A percentile compares a stretch with the other conserved stretches of the same genome.
phyloP scores from a whole-genome alignment of 2,329 filamentous ascomycete genomes.

The Aureobasidium sp. region DNA sequence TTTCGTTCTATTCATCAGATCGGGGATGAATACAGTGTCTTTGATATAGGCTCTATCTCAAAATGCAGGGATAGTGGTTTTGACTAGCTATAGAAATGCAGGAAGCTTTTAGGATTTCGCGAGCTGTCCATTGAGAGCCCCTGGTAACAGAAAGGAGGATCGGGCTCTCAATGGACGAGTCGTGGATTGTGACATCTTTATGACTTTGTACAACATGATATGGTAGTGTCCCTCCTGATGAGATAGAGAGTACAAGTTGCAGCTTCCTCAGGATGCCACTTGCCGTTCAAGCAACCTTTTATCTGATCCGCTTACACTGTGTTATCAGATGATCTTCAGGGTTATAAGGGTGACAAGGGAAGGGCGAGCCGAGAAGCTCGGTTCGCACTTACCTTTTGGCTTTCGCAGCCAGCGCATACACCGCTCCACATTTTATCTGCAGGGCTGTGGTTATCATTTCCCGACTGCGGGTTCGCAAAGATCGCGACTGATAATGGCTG shows the following conservation, averaged over 20 bases:
- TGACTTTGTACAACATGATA: no score
- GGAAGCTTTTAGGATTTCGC: not conserved
- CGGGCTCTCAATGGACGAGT: not conserved
- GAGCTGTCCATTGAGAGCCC: not conserved
- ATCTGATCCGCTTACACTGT: not conserved
- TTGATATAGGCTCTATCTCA: not conserved
- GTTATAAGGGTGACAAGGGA: fast-evolving
- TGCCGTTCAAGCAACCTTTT: not conserved
- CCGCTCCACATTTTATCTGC: not conserved
- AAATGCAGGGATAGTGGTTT: not conserved
- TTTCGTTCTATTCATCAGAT: not conserved
- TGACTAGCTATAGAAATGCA: not conserved
- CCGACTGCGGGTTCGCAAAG: not conserved
- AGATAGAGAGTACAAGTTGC: no score
- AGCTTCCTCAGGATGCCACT: not conserved
- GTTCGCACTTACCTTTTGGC: not conserved
- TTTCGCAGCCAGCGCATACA: not conserved
- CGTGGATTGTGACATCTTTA: not conserved
- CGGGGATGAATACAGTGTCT: not conserved
- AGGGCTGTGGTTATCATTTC: not conserved
- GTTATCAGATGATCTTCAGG: not conserved
- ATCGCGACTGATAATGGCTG: not conserved
- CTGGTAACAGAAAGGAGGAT: not conserved
- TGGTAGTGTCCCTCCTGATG: no score
- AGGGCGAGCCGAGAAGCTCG: not conserved